These are phyloP conservation scores for Auxenochlorella pyrenoidosa DNA, from an alignment of 139 green algal species.

Conservation along the genomic window DNA sequence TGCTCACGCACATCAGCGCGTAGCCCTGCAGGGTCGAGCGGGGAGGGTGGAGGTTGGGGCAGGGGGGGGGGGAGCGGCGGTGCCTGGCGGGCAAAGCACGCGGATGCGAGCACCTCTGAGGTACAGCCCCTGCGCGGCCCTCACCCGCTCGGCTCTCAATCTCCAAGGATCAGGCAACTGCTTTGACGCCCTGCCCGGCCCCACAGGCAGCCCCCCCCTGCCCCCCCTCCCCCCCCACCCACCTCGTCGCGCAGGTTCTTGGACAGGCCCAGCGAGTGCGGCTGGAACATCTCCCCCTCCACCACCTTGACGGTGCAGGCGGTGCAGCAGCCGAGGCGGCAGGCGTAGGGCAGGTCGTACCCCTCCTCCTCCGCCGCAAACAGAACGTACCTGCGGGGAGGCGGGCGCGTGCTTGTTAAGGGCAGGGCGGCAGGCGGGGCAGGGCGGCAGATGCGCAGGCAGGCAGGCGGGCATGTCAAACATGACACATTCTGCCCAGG, in stretches of 20 bases:
- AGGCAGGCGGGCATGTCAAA: no score
- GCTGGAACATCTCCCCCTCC: conserved; percentile 69
- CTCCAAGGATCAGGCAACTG: not conserved
- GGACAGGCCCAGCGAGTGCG: conserved; percentile 72
- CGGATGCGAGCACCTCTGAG: no score
- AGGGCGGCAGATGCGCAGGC: not conserved
- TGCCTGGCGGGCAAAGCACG: no score
- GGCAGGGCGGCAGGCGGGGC: not conserved
- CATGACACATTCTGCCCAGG: not conserved
- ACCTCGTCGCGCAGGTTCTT: conserved; percentile 64
- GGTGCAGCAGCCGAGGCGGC: conserved; percentile 98
- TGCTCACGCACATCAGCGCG: conserved; percentile 95
- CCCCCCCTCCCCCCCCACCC: not conserved
- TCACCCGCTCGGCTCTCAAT: no score
- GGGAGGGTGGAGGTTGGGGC: not conserved
- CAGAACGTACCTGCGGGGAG: conserved; percentile 90
- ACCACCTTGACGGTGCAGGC: conserved; percentile 92
- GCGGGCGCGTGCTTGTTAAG: not conserved
- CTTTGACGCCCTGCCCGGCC: not conserved
- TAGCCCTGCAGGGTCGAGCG: conserved; percentile 75
- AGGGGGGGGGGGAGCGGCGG: not conserved
- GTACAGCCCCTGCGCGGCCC: no score
- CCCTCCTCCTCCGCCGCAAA: conserved; percentile 94
- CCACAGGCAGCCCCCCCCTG: not conserved
- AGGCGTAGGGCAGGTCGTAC: conserved; percentile 93